Percentiles rank a stretch among this genome's conserved stretches.
phyloP scores from a whole-genome alignment of 129 eudicot species.

The Artemisia annua region DNA sequence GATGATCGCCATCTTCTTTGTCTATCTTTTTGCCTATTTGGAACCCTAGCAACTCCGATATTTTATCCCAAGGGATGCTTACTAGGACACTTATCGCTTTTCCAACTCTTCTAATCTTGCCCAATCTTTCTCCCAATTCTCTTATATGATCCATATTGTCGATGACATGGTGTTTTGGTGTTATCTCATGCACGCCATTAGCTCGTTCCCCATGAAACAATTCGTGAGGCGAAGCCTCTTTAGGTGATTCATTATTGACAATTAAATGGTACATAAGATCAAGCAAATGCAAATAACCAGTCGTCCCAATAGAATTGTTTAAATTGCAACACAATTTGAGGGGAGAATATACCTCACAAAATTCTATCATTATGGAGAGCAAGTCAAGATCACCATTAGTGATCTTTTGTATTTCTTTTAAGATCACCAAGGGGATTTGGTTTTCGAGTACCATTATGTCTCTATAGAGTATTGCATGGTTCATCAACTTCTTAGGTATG shows the following conservation, averaged over 20 bases:
- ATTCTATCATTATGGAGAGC: slow-evolving; percentile 20
- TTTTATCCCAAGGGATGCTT: slow-evolving; percentile 40
- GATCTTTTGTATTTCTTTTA: slow-evolving; percentile 33
- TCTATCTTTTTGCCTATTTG: neutral
- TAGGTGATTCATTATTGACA: slow-evolving; percentile 16
- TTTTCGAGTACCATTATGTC: slow-evolving; percentile 52
- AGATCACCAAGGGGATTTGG: slow-evolving; percentile 40
- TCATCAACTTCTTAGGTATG: slow-evolving; percentile 18
- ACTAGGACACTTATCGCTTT: slow-evolving; percentile 25
- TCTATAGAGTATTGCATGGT: slow-evolving; percentile 22
- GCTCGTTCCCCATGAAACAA: neutral
- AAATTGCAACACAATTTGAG: slow-evolving; percentile 17
- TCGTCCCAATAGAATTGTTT: neutral
- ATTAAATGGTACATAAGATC: slow-evolving; percentile 41
- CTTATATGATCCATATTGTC: slow-evolving; percentile 23
- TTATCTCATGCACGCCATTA: neutral
- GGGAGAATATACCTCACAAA: slow-evolving; percentile 45
- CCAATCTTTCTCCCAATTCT: slow-evolving; percentile 30
- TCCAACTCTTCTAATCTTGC: slow-evolving; percentile 15
- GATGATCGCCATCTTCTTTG: slow-evolving; percentile 25
- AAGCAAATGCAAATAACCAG: slow-evolving; percentile 34
- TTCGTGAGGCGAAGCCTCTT: neutral
- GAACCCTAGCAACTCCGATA: slow-evolving; percentile 26
- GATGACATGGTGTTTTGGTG: slow-evolving; percentile 1
- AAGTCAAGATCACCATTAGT: slow-evolving; percentile 15